Conservation (phyloP, 495 filamentous ascomycete genomes). For the Entonaema liquescens region DNA sequence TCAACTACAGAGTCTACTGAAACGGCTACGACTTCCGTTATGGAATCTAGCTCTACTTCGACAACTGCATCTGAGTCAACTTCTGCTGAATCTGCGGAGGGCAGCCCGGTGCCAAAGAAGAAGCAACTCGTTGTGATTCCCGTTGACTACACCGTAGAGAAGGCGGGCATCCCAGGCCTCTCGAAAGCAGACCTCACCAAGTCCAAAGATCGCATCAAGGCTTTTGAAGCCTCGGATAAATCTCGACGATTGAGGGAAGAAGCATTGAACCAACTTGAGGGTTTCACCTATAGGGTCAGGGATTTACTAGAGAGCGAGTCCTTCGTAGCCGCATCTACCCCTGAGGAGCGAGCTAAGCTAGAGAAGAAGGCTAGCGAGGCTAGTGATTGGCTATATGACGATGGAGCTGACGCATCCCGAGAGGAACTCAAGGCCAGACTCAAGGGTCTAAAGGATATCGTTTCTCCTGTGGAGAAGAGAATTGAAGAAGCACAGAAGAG, state of each 20-base stretch:
- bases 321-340: conserved; percentile 75
- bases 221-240: conserved; percentile 84
- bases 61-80: conserved; percentile 56
- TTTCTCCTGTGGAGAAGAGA: conserved; percentile 72
- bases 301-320: conserved; percentile 79
- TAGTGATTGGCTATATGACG: conserved; percentile 90
- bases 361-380: conserved; percentile 70
- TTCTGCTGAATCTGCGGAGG: conserved; percentile 51
- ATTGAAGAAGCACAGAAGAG: conserved; percentile 72
- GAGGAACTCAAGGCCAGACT: conserved; percentile 75
- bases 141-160: conserved; percentile 68
- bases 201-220: conserved; percentile 75
- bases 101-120: conserved; percentile 58
- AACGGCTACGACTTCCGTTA: conserved; percentile 44
- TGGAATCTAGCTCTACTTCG: conserved; percentile 53
- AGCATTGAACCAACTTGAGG: conserved; percentile 88
- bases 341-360: conserved; percentile 67
- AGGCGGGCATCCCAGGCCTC: conserved; percentile 67
- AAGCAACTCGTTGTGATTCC: conserved; percentile 77
- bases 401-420: conserved; percentile 77
- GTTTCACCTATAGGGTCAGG: conserved; percentile 88
- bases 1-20: conserved; percentile 49
- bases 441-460: conserved; percentile 74
- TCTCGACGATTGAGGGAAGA: conserved; percentile 83
- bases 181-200: conserved; percentile 66